Base-by-base conservation (phyloP, 441 rosid genomes). In the Pelargonium myrrhifolium region DNA sequence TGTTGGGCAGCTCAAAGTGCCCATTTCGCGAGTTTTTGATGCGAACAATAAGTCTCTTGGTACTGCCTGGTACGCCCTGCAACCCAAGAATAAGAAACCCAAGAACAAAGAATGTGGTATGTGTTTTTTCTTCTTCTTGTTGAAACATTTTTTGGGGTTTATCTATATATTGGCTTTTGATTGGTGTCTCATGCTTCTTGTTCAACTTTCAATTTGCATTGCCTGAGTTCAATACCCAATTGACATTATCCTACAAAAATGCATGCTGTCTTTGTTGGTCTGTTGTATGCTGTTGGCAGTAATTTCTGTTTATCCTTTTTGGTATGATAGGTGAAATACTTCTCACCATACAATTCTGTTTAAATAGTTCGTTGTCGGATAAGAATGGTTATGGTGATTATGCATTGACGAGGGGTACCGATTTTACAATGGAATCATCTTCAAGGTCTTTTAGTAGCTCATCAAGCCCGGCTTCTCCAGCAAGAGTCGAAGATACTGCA, bases 21-120 rank as follows among this genome's bases (percentile, higher is more conserved):
- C 97, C 0, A 83, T 91, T 67, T 86, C 88, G 0, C 75, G 14
- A 4, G 87, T 94, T 72, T 91, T 89, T 69, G 96, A 89, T 80
- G 86, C 97, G 0, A 89, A 82, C 18, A 78, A 85, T 55, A 83
- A 88, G 67, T 89, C 96, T 75, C 92, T 94, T 18, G 91, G 89
- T 37, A 83, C 77, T 62, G 77, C 79, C 65, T 94, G 99, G 97
- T 89, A 89, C 68, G 22, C 90, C 69, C 79, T 94, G 64, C 84
- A 82, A 14, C 94, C 94, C 10, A 88, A 83, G 83, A 86, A 83
- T 79, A 91, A 89, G 75, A 83, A 82, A 77, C 80, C 90, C 77
- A 93, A 85, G 79, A 83, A 64, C 78, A 86, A 85, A 75, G 93
- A 87, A 53, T 88, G 95, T 73, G 97, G 99, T 91, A 87, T n/a